Percentiles rank a stretch among this genome's conserved stretches.
These are phyloP conservation scores for Aspergillus sp. DNA, from an alignment of 2,329 filamentous ascomycete species.

Conservation along the genomic window DNA sequence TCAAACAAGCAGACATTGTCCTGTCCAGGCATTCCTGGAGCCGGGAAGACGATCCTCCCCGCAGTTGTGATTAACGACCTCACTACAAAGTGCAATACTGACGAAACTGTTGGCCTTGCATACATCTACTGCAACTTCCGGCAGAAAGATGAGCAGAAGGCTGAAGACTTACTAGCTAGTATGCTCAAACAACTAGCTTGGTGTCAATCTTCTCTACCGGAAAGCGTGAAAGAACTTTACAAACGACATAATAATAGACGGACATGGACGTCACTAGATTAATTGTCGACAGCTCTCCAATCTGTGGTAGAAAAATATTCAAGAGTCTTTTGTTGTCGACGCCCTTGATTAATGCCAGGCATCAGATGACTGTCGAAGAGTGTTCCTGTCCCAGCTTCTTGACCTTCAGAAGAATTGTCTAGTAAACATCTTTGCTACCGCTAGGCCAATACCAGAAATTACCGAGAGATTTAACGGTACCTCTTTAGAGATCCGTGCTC, in stretches of 20 bases:
- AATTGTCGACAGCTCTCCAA: conserved; percentile 5
- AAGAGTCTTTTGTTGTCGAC: conserved; percentile 14
- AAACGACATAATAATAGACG: conserved; percentile 1
- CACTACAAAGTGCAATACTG: too few species aligned
- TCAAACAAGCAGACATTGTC: conserved; percentile 30
- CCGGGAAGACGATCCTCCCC: conserved; percentile 1
- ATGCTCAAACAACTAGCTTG: not conserved
- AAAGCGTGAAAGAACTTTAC: conserved; percentile 7
- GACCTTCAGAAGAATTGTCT: conserved; percentile 9
- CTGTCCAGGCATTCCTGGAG: conserved; percentile 19
- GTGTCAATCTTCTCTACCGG: not conserved
- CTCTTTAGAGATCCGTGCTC: conserved; percentile 27
- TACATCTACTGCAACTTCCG: not conserved
- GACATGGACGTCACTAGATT: conserved; percentile 8
- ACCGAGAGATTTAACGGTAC: conserved; percentile 11
- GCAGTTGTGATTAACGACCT: too few species aligned
- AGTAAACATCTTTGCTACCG: conserved; percentile 22
- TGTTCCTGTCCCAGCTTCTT: conserved; percentile 10
- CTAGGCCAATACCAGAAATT: conserved; percentile 21
- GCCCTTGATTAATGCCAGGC: conserved; percentile 15
- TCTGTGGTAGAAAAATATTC: not conserved
- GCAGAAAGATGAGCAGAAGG: not conserved
- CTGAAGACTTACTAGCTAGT: not conserved
- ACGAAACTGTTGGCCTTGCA: not conserved
- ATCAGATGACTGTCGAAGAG: conserved; percentile 1